phyloP scores from a whole-genome alignment of 2,329 filamentous ascomycete species.

The Magnaporthales sp. region DNA sequence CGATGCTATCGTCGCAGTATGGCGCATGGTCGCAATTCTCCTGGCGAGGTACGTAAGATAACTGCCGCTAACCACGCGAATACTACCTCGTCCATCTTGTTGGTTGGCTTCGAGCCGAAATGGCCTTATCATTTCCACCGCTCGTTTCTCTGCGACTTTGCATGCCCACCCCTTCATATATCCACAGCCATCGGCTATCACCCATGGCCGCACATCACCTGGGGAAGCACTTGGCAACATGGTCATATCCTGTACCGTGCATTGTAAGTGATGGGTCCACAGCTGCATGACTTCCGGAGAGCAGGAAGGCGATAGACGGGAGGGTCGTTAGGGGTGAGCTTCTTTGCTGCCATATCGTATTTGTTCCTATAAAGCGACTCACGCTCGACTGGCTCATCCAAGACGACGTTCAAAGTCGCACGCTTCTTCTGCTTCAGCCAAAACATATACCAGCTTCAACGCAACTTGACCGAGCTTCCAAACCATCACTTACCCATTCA shows the following conservation, averaged over 20 bases:
- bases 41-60: constrained; percentile 1
- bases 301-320: neutral
- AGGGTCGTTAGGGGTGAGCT: neutral
- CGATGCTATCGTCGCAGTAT: neutral
- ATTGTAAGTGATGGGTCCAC: neutral
- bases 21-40: neutral
- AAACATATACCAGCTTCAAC: neutral
- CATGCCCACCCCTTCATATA: neutral
- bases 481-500: neutral
- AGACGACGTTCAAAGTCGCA: neutral
- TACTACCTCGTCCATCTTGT: neutral
- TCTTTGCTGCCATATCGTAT: neutral
- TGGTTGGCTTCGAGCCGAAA: neutral
- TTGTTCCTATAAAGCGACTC: neutral
- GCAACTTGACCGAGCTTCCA: neutral
- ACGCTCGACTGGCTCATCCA: neutral
- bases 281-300: neutral
- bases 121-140: constrained; percentile 1
- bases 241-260: neutral
- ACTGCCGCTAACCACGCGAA: neutral
- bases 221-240: neutral
- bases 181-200: neutral
- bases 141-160: neutral
- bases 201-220: neutral
- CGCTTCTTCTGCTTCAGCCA: neutral